These are phyloP conservation scores for Diaporthe australafricana DNA, from an alignment of 2,329 filamentous ascomycete genomes.

Conservation along the genomic window DNA sequence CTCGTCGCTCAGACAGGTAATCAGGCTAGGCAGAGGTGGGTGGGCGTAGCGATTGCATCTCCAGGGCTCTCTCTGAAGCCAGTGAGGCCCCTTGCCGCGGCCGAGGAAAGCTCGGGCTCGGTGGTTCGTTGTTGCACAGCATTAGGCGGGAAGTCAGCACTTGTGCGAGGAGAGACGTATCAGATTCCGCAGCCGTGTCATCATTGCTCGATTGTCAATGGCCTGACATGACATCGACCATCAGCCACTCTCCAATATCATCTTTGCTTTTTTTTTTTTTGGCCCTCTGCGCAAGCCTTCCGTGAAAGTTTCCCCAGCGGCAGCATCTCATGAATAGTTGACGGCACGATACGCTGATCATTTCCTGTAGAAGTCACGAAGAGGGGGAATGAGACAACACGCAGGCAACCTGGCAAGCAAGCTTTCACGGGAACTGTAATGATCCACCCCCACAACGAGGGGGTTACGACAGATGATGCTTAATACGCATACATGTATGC, in stretches of 20 bases:
- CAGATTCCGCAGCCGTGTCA: constrained; percentile 17
- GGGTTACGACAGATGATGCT: not conserved
- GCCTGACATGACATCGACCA: constrained; percentile 18
- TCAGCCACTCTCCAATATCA: not conserved
- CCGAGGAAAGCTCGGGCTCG: constrained; percentile 6
- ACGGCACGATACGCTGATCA: constrained; percentile 3
- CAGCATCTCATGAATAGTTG: not conserved
- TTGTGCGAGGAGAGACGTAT: constrained; percentile 12
- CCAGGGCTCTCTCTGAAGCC: not conserved
- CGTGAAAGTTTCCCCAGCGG: not conserved
- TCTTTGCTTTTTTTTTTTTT: not conserved
- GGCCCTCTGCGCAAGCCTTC: not conserved
- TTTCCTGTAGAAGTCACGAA: not conserved
- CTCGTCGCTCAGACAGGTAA: not conserved
- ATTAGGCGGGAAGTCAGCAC: constrained; percentile 12
- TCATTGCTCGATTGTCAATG: constrained; percentile 9
- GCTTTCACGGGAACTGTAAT: constrained; percentile 11
- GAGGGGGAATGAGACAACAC: not conserved
- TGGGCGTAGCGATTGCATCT: constrained; percentile 10
- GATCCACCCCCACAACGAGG: constrained; percentile 3
- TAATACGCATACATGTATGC: constrained; percentile 3
- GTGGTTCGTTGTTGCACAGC: not conserved
- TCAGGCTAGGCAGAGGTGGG: not conserved
- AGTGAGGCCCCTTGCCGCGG: constrained; percentile 12
- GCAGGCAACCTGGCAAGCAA: not conserved